phyloP scores from a whole-genome alignment of 768 basidiomycete genomes.

The Mycena amicta region DNA sequence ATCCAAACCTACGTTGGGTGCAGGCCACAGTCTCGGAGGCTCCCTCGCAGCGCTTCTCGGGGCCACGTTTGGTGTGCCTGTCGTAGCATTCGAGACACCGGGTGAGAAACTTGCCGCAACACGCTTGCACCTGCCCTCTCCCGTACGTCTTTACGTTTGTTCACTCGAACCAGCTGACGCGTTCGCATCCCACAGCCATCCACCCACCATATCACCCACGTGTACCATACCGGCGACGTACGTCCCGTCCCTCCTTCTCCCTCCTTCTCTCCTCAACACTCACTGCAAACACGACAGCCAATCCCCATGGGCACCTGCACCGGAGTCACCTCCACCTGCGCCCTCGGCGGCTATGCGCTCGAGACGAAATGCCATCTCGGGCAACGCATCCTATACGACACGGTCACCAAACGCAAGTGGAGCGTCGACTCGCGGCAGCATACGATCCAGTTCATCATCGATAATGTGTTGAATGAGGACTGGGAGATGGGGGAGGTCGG shows the following conservation, averaged over 20 bases:
- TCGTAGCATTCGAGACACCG: constrained; percentile 88
- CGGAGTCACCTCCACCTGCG: constrained; percentile 59
- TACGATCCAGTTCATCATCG: constrained; percentile 29
- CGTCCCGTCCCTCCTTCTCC: constrained; percentile 19
- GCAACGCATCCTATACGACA: constrained; percentile 81
- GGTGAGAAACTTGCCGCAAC: constrained; percentile 69
- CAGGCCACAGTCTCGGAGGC: constrained; percentile 82
- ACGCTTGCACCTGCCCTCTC: constrained; percentile 84
- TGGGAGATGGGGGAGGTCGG: constrained; percentile 35
- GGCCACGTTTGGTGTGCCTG: constrained; percentile 88
- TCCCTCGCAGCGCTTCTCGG: constrained; percentile 83
- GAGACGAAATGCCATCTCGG: constrained; percentile 92
- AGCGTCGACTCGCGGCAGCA: constrained; percentile 65
- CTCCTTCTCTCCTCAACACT: neutral
- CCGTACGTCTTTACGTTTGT: constrained; percentile 48
- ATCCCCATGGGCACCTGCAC: constrained; percentile 86
- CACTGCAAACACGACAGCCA: constrained; percentile 47
- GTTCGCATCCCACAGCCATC: constrained; percentile 51
- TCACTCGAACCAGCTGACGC: neutral
- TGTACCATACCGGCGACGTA: constrained; percentile 89
- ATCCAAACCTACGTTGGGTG: neutral
- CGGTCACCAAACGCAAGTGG: constrained; percentile 82
- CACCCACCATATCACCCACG: constrained; percentile 76
- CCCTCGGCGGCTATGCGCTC: constrained; percentile 76
- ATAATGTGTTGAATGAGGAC: constrained; percentile 36